A percentile compares a stretch with the other conserved stretches of the same genome.
phyloP scores from a whole-genome alignment of 768 basidiomycete species.

The Tubosaeta sp. region DNA sequence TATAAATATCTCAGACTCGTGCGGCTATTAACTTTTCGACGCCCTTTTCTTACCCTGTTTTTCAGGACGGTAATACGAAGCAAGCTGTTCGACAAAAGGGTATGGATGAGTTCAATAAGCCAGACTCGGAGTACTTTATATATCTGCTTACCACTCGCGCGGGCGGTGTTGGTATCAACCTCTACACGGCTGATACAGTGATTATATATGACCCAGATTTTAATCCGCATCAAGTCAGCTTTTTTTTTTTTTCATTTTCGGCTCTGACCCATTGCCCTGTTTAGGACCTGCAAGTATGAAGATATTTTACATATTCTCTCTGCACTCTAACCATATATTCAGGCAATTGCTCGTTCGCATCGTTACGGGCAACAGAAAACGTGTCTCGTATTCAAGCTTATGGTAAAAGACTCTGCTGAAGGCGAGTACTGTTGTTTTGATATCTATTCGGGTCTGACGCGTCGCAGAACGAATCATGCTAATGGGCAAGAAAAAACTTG shows the following conservation, averaged over 20 bases:
- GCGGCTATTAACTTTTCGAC: constrained; percentile 15
- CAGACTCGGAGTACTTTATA: constrained; percentile 82
- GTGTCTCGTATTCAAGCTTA: constrained; percentile 91
- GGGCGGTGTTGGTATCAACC: constrained; percentile 91
- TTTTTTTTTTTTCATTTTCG: background rate
- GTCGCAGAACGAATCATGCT: constrained; percentile 84
- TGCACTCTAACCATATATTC: constrained; percentile 8
- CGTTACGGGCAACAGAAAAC: constrained; percentile 94
- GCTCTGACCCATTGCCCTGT: constrained; percentile 10
- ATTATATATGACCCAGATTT: constrained; percentile 95
- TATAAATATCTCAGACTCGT: constrained; percentile 78
- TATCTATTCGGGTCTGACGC: constrained; percentile 3
- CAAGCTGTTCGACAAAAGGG: constrained; percentile 83
- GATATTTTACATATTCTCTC: background rate
- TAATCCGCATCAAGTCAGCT: constrained; percentile 87
- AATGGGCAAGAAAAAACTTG: constrained; percentile 92
- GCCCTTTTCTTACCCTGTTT: constrained; percentile 4
- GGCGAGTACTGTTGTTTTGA: constrained; percentile 38
- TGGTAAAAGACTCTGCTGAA: constrained; percentile 93
- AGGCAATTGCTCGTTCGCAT: constrained; percentile 95
- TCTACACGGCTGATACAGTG: constrained; percentile 89
- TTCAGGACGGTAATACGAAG: constrained; percentile 85
- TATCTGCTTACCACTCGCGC: constrained; percentile 91
- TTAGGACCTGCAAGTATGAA: constrained; percentile 82
- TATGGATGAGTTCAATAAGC: constrained; percentile 93